Conservation (phyloP, 2,329 filamentous ascomycete genomes). For the Aspergillus ustus region DNA sequence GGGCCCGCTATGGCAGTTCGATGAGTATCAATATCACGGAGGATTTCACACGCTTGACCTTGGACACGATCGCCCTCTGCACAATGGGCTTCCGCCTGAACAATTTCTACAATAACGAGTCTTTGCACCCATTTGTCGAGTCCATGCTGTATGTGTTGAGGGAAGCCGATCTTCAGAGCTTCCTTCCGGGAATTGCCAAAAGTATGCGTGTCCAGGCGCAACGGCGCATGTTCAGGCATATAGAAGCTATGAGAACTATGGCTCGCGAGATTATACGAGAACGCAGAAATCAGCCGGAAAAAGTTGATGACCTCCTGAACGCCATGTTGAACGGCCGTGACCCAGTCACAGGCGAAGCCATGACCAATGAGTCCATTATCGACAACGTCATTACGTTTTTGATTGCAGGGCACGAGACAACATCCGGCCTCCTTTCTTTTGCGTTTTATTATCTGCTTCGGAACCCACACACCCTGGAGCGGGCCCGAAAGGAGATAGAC, state of each 20-base stretch:
- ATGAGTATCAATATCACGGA: neutral
- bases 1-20: neutral
- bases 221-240: neutral
- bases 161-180: slow-evolving; percentile 47
- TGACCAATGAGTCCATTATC: slow-evolving; percentile 66
- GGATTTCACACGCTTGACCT: neutral
- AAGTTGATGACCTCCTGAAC: no score
- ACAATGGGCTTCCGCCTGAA: slow-evolving; percentile 77
- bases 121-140: slow-evolving; percentile 69
- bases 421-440: slow-evolving; percentile 69
- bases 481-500: slow-evolving; percentile 71
- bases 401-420: slow-evolving; percentile 74
- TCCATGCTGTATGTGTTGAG: slow-evolving; percentile 69
- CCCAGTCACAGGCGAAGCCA: slow-evolving; percentile 19
- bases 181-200: neutral
- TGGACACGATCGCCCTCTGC: slow-evolving; percentile 43
- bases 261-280: slow-evolving; percentile 55
- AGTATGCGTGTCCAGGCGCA: no score
- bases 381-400: slow-evolving; percentile 76
- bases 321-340: no score
- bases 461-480: slow-evolving; percentile 63
- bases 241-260: neutral
- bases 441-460: slow-evolving; percentile 68
- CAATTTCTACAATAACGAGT: slow-evolving; percentile 68
- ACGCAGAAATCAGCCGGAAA: slow-evolving; percentile 41